phyloP scores from a whole-genome alignment of 306 rosid genomes.

The Neltuma alba region DNA sequence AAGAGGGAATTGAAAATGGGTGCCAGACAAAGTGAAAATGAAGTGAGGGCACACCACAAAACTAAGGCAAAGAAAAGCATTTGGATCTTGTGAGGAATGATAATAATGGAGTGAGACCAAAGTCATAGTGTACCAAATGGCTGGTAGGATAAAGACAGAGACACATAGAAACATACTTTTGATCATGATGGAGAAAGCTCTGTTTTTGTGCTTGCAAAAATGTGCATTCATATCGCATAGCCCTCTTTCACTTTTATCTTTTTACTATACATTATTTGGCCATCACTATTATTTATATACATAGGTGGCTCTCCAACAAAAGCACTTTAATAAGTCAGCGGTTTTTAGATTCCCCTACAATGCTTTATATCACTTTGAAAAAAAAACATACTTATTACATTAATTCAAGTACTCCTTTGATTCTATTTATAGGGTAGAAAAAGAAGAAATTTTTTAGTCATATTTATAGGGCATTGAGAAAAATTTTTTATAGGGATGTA shows the following conservation, averaged over 20 bases:
- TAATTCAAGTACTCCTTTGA: too few species aligned
- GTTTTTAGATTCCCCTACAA: conserved; percentile 45
- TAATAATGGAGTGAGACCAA: conserved; percentile 36
- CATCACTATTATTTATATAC: conserved; percentile 32
- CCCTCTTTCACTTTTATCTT: conserved; percentile 36
- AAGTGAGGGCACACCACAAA: conserved; percentile 25
- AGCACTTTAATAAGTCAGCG: conserved; percentile 63
- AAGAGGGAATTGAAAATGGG: not conserved
- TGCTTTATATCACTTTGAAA: not conserved
- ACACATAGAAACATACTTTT: conserved; percentile 48
- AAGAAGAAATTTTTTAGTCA: too few species aligned
- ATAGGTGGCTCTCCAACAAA: conserved; percentile 16
- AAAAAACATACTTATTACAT: too few species aligned
- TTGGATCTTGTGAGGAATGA: conserved; percentile 32
- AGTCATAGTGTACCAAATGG: conserved; percentile 55
- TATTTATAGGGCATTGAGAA: too few species aligned
- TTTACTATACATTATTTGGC: conserved; percentile 39
- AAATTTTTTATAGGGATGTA: too few species aligned
- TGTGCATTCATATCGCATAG: conserved; percentile 12
- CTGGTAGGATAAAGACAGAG: conserved; percentile 44
- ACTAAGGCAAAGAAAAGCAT: conserved; percentile 2
- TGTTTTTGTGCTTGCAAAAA: conserved; percentile 26
- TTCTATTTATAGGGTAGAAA: too few species aligned
- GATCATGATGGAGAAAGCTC: conserved; percentile 49
- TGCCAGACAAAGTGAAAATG: conserved; percentile 37